Evolutionary conservation across 129 eudicot genomes (phyloP).

Genomic region (Arctium lappa): DNA sequence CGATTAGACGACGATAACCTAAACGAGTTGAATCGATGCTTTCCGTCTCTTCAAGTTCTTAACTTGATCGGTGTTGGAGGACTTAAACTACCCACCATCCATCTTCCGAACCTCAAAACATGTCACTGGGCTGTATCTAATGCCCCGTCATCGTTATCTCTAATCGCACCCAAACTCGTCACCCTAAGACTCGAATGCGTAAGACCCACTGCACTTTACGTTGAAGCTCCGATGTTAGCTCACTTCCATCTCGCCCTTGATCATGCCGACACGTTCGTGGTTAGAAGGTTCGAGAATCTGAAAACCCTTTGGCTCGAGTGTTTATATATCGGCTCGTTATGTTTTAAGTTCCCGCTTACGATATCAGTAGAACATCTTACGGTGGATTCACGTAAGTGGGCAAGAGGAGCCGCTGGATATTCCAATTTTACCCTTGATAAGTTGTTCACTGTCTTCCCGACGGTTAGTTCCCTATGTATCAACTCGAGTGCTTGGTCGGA

Average conservation of each 20-base stretch:
- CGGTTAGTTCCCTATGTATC: constrained; percentile 43
- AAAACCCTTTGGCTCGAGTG: constrained; percentile 50
- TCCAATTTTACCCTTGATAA: constrained; percentile 39
- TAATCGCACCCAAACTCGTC: constrained; percentile 52
- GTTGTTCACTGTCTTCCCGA: constrained; percentile 43
- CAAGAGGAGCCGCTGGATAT: constrained; percentile 8
- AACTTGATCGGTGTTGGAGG: constrained; percentile 76
- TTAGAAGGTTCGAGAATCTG: constrained; percentile 35
- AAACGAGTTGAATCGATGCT: constrained; percentile 46
- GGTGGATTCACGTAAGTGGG: constrained; percentile 34
- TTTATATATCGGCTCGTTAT: constrained; percentile 27
- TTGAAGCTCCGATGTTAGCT: constrained; percentile 55
- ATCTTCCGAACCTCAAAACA: constrained; percentile 45
- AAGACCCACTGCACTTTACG: constrained; percentile 39
- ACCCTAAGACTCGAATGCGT: constrained; percentile 53
- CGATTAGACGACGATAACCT: constrained; percentile 71
- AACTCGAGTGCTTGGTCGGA: constrained; percentile 52
- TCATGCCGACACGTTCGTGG: constrained; percentile 28
- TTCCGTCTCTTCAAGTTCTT: constrained; percentile 57
- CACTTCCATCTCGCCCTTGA: constrained; percentile 51
- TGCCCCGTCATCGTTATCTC: constrained; percentile 49
- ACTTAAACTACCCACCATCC: constrained; percentile 49
- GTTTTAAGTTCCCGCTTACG: constrained; percentile 32
- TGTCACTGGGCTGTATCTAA: constrained; percentile 62
- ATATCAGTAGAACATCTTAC: constrained; percentile 32